Percentiles rank a stretch among this genome's conserved stretches.
These are phyloP conservation scores for Aspergillus sp. DNA, from an alignment of 2,329 filamentous ascomycete genomes.

Conservation along the genomic window DNA sequence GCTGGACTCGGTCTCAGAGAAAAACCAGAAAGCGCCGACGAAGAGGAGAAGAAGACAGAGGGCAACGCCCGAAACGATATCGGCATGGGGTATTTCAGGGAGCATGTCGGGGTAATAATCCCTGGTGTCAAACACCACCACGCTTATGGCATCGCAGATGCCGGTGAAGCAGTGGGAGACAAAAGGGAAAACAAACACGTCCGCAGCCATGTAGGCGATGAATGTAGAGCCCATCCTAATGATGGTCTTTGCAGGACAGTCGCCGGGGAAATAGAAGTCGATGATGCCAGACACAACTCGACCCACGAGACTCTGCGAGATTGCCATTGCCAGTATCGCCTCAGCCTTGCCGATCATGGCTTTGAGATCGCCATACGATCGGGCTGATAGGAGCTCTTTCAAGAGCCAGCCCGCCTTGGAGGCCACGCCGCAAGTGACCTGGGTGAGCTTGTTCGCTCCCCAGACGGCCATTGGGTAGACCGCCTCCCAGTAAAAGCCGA, in stretches of 20 bases:
- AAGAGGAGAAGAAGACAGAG: background rate
- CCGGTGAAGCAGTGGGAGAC: slow-evolving; percentile 7
- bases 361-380: background rate
- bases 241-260: slow-evolving; percentile 1
- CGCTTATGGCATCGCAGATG: slow-evolving; percentile 9
- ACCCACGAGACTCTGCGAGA: background rate
- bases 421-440: background rate
- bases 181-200: slow-evolving; percentile 5
- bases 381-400: slow-evolving; percentile 5
- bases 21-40: background rate
- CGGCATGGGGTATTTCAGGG: background rate
- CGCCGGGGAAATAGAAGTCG: slow-evolving; percentile 13
- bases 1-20: background rate
- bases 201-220: background rate
- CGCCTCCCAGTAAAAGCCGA: slow-evolving; percentile 2
- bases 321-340: background rate
- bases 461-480: background rate
- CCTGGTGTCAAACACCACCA: background rate
- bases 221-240: slow-evolving; percentile 2
- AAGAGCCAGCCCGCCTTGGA: background rate
- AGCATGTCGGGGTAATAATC: background rate
- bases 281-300: background rate
- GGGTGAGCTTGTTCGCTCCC: background rate
- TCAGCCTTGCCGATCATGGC: background rate
- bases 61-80: background rate